These are phyloP conservation scores for Talaromyces wortmannii DNA, from an alignment of 495 filamentous ascomycete species.

Conservation along the genomic window DNA sequence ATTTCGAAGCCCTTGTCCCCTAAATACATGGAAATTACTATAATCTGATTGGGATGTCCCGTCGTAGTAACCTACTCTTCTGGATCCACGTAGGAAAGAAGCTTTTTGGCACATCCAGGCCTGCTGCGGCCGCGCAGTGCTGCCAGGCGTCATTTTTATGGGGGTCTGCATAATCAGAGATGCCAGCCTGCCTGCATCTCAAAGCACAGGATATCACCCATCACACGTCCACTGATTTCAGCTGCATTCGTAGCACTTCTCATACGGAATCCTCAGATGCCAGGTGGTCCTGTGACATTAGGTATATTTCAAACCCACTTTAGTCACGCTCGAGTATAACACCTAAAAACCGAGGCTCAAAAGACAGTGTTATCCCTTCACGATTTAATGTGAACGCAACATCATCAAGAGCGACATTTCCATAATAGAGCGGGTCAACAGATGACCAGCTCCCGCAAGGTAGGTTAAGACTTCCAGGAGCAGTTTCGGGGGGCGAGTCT, in stretches of 20 bases:
- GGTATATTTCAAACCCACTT: neutral
- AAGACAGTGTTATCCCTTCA: neutral
- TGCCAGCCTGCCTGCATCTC: conserved; percentile 33
- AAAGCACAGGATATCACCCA: conserved; percentile 12
- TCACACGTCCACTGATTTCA: neutral
- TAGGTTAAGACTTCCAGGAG: neutral
- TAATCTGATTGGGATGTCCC: too few species aligned
- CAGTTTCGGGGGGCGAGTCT: neutral
- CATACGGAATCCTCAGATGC: neutral
- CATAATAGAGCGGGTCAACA: neutral
- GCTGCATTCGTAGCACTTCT: neutral
- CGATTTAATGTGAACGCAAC: neutral
- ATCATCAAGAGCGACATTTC: neutral
- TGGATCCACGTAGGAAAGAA: conserved; percentile 6
- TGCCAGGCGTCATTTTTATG: conserved; percentile 10
- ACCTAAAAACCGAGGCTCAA: neutral
- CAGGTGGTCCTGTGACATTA: too few species aligned
- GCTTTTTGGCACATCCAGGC: conserved; percentile 16
- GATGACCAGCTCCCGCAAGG: neutral
- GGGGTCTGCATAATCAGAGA: conserved; percentile 25
- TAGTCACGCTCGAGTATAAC: neutral
- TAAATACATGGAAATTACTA: too few species aligned
- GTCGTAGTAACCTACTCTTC: too few species aligned
- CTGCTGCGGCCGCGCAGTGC: conserved; percentile 17
- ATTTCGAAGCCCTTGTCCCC: too few species aligned